Evolutionary conservation across 805 yeast species (phyloP).

Genomic region (Kuraishia cidri): DNA sequence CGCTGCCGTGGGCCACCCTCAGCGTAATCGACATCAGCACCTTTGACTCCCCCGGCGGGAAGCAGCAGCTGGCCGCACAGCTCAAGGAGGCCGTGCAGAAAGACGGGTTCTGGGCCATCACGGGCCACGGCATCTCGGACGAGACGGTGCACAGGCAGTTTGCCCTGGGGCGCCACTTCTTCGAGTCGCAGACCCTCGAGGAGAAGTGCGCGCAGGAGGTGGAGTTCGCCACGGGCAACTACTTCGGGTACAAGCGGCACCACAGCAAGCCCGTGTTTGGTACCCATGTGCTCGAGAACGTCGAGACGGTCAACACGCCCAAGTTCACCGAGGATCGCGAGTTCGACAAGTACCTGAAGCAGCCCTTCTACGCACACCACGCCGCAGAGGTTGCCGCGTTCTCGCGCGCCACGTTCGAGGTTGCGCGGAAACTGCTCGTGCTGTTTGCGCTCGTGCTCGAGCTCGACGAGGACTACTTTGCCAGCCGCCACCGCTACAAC

Average conservation of each 20-base stretch:
- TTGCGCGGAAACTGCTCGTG: constrained; percentile 15
- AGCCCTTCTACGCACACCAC: constrained; percentile 15
- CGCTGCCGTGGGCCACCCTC: constrained; percentile 19
- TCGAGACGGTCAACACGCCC: constrained; percentile 23
- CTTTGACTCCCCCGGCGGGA: constrained; percentile 19
- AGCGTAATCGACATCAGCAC: constrained; percentile 17
- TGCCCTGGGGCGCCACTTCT: constrained; percentile 20
- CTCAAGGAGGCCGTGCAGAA: constrained; percentile 17
- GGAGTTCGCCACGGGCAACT: constrained; percentile 20
- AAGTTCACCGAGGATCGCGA: constrained; percentile 16
- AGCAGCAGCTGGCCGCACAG: constrained; percentile 17
- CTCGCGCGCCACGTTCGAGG: constrained; percentile 15
- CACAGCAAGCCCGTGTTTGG: constrained; percentile 22
- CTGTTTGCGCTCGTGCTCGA: constrained; percentile 24
- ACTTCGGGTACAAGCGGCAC: constrained; percentile 23
- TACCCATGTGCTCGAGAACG: constrained; percentile 19
- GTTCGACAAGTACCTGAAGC: constrained; percentile 10
- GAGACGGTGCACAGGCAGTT: constrained; percentile 18
- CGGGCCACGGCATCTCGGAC: constrained; percentile 16
- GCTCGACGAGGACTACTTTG: constrained; percentile 23
- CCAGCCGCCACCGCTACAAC: constrained; percentile 19
- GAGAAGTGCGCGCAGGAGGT: constrained; percentile 18
- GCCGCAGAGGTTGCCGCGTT: constrained; percentile 13
- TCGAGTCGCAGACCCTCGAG: constrained; percentile 14
- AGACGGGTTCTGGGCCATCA: constrained; percentile 24